These are phyloP conservation scores for Chaetomiaceae sp. DNA, from an alignment of 2,329 filamentous ascomycete species.

Conservation along the genomic window DNA sequence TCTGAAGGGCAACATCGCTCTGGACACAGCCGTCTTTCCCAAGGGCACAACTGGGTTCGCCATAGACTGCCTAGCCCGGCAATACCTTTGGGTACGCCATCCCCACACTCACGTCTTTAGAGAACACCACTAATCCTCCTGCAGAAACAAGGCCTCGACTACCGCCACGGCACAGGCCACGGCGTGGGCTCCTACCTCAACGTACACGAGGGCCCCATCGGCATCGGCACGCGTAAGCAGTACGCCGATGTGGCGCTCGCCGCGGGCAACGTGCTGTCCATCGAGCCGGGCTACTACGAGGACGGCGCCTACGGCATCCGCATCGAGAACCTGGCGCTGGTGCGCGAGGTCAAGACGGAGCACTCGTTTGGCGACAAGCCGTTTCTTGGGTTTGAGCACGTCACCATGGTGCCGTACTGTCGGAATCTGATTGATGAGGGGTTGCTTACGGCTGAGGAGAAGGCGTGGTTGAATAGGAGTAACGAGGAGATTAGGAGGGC, in stretches of 20 bases:
- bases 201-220: constrained; percentile 95
- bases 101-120: too few relatives aligned
- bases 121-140: constrained; percentile 5
- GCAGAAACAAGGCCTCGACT: constrained; percentile 78
- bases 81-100: constrained; percentile 76
- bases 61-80: constrained; percentile 80
- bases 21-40: constrained; percentile 83
- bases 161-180: constrained; percentile 93
- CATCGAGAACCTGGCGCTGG: constrained; percentile 94
- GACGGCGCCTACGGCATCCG: constrained; percentile 92
- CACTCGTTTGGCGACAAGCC: constrained; percentile 90
- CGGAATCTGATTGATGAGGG: constrained; percentile 74
- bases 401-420: constrained; percentile 96
- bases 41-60: constrained; percentile 94
- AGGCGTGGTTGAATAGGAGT: constrained; percentile 82
- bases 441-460: constrained; percentile 70
- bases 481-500: constrained; percentile 77
- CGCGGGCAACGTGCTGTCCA: constrained; percentile 91
- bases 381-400: constrained; percentile 91
- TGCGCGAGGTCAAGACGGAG: constrained; percentile 79
- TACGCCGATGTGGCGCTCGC: constrained; percentile 87
- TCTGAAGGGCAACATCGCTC: constrained; percentile 85
- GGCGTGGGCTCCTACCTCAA: constrained; percentile 94
- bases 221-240: constrained; percentile 86
- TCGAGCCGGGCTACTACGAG: constrained; percentile 96